Conservation (phyloP, 495 filamentous ascomycete genomes). For the Copromyces sp. region DNA sequence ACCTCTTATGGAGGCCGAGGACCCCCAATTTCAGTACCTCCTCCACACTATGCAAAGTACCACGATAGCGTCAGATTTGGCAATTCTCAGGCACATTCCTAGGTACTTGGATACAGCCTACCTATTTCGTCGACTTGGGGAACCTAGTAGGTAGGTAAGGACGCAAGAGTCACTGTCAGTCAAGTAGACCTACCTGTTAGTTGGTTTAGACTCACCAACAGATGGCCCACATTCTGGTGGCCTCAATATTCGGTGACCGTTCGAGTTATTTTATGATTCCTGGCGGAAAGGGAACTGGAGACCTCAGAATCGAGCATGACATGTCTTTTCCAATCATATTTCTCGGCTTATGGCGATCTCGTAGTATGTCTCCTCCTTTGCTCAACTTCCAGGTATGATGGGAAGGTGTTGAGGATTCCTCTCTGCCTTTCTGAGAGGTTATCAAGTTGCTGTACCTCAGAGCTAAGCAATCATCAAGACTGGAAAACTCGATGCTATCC, state of each 20-base stretch:
- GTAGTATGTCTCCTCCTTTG: background rate
- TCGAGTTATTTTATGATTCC: background rate
- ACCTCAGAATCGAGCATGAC: background rate
- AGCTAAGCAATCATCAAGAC: background rate
- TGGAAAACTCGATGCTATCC: background rate
- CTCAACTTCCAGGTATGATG: background rate
- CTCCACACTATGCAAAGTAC: background rate
- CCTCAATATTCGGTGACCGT: background rate
- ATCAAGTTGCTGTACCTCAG: background rate
- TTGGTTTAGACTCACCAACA: background rate
- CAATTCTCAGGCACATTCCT: background rate
- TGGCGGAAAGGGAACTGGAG: background rate
- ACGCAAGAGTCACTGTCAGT: background rate
- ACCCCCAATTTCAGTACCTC: background rate
- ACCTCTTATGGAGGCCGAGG: background rate
- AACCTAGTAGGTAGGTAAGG: background rate
- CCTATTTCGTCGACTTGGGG: background rate
- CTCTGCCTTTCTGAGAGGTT: background rate
- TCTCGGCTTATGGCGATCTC: background rate
- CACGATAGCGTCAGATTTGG: background rate
- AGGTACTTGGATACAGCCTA: background rate
- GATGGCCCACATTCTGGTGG: background rate
- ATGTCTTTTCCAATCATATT: background rate
- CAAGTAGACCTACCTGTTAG: background rate
- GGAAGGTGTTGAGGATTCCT: background rate